phyloP scores from a whole-genome alignment of 768 basidiomycete genomes.

The Suillus lakei region DNA sequence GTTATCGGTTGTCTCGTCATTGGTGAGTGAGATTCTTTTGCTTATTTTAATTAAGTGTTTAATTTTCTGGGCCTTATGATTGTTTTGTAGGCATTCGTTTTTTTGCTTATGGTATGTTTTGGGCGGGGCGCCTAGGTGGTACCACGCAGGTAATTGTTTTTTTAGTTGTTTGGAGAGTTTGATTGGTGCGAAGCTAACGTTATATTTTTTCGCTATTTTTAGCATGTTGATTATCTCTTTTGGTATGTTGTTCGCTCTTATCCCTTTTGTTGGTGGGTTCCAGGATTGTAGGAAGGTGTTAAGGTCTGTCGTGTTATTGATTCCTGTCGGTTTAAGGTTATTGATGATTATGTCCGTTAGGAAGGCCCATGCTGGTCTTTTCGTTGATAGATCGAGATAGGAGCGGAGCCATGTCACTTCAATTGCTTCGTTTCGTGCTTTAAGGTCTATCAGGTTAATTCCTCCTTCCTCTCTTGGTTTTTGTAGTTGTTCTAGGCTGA shows the following conservation, averaged over 20 bases:
- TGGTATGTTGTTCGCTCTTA: neutral
- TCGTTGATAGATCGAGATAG: too few species aligned
- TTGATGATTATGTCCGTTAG: too few species aligned
- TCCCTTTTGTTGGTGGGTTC: neutral
- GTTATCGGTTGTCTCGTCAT: neutral
- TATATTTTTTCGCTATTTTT: conserved; percentile 9
- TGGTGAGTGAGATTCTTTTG: neutral
- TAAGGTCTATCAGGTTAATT: too few species aligned
- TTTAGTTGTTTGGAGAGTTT: neutral
- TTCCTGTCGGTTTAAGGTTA: neutral
- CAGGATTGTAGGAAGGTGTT: conserved; percentile 21
- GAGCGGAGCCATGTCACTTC: too few species aligned
- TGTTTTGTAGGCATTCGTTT: conserved; percentile 10
- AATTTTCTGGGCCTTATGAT: conserved; percentile 7
- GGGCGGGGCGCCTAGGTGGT: conserved; percentile 6
- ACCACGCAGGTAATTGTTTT: conserved; percentile 16
- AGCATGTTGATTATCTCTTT: conserved; percentile 7
- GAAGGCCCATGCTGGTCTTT: too few species aligned
- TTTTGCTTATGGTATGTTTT: neutral
- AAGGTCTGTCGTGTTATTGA: fast-evolving
- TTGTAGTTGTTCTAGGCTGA: neutral
- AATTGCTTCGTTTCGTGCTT: too few species aligned
- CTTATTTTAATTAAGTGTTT: neutral
- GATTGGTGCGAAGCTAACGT: neutral
- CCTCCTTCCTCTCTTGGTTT: too few species aligned